These are phyloP conservation scores for Metarhizium sp. DNA, from an alignment of 2,329 filamentous ascomycete species.

Conservation along the genomic window DNA sequence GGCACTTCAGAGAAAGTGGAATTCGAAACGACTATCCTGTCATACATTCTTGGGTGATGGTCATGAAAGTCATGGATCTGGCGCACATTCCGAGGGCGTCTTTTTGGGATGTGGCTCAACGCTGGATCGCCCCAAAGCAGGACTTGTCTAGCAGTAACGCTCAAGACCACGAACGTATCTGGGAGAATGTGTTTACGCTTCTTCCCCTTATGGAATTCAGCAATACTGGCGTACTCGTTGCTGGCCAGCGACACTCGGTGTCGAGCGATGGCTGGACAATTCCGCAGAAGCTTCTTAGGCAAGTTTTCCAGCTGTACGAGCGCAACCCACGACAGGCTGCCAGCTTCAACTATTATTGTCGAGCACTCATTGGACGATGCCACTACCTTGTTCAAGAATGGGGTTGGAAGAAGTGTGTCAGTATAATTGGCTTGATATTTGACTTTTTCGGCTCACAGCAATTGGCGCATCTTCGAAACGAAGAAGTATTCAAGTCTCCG, in stretches of 20 bases:
- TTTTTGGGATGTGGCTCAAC: slow-evolving; percentile 52
- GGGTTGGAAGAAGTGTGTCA: slow-evolving; percentile 52
- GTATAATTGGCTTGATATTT: slow-evolving; percentile 52
- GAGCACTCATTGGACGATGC: slow-evolving; percentile 49
- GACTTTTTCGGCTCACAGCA: slow-evolving; percentile 58
- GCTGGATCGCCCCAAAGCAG: slow-evolving; percentile 28
- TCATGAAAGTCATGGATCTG: slow-evolving; percentile 44
- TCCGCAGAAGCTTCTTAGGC: slow-evolving; percentile 46
- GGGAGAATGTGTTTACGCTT: slow-evolving; percentile 50
- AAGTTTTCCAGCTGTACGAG: slow-evolving; percentile 49
- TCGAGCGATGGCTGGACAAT: slow-evolving; percentile 49
- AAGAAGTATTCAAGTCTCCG: slow-evolving; percentile 52
- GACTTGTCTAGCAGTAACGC: slow-evolving; percentile 30
- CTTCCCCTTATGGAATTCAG: slow-evolving; percentile 54
- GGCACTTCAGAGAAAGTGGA: slow-evolving; percentile 38
- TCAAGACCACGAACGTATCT: slow-evolving; percentile 42
- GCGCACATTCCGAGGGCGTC: slow-evolving; percentile 39
- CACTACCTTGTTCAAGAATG: slow-evolving; percentile 55
- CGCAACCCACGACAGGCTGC: slow-evolving; percentile 44
- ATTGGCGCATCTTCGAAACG: slow-evolving; percentile 54
- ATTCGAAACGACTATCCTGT: slow-evolving; percentile 36
- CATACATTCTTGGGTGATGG: slow-evolving; percentile 47
- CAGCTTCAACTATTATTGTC: slow-evolving; percentile 58
- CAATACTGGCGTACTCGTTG: slow-evolving; percentile 36
- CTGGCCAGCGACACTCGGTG: slow-evolving; percentile 19